Evolutionary conservation across 1,284 basidiomycete genomes (phyloP), one percentile per base, ranked within the genome.

Genomic region (Somion occarium): DNA sequence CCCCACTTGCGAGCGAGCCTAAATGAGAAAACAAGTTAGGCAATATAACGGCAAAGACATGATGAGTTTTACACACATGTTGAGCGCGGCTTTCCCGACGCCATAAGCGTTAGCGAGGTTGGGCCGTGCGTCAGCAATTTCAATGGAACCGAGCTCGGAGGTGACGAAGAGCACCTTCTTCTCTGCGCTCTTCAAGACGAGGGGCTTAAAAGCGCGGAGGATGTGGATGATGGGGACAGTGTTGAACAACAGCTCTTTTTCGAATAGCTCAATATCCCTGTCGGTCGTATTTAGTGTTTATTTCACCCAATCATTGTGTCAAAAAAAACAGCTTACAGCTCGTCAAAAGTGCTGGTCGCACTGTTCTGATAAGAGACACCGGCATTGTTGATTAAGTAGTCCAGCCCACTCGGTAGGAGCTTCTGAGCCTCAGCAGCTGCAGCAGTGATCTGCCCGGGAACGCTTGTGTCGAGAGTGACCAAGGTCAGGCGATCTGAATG

Each of bases 111-210:
- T 18, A 3, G 43, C n/a, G 3, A 22, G 19, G 19, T 13, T 23
- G 4, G 24, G 19, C 5, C 23, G 19, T 15, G 20, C n/a, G 38
- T 4, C n/a, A 4, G 38, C 38, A 15, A 18, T 39, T 15, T 15
- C 20, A 20, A 44, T 15, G 25, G 43, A 44, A 44, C 19, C 43
- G n/a, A 15, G n/a, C 19, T n/a, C 4, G 5, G 43, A 44, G 25
- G n/a, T 23, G 19, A 44, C 25, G 43, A 44, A 22, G n/a, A 44
- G 15, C 5, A 44, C 43, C 24, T 44, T 44, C 43, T 44, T 44
- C 9, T 23, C 20, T 3, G 5, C 4, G 25, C 43, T 44, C 43
- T 44, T 44, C 23, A 23, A 18, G 19, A 44, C 43, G 19, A 44
- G 25, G 15, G 43, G 43, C 24, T 25, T 44, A 23, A 44, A 44